A percentile compares a stretch with the other conserved stretches of the same genome.
Evolutionary conservation across 2,329 filamentous ascomycete species (phyloP).

Genomic region (Hyphodiscus sp.): DNA sequence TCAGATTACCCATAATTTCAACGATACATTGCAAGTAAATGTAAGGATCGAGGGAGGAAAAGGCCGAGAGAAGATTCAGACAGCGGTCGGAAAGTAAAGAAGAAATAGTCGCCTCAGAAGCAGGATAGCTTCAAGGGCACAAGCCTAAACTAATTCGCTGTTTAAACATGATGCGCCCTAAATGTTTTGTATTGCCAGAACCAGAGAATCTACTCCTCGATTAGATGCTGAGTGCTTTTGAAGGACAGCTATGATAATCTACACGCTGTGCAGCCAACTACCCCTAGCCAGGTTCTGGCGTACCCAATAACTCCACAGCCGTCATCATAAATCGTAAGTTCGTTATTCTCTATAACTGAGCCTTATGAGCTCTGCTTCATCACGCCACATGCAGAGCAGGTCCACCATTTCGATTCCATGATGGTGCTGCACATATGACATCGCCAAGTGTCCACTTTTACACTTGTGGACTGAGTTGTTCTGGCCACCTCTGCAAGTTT

Average conservation of each 20-base stretch:
- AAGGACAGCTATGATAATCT: not conserved
- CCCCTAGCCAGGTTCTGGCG: not conserved
- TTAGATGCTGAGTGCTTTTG: not conserved
- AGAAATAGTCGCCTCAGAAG: not conserved
- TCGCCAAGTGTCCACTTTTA: constrained; percentile 35
- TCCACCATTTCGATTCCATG: constrained; percentile 52
- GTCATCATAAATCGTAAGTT: not conserved
- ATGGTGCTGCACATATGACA: constrained; percentile 46
- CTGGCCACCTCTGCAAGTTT: constrained; percentile 14
- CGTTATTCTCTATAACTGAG: not conserved
- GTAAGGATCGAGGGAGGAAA: not conserved
- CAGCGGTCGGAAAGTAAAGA: not conserved
- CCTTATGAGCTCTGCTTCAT: constrained; percentile 44
- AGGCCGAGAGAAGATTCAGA: not conserved
- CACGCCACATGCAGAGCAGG: constrained; percentile 46
- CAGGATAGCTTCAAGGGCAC: not conserved
- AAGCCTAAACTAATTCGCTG: not conserved
- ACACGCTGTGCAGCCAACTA: not conserved
- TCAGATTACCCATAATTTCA: too few species aligned
- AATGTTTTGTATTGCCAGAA: not conserved
- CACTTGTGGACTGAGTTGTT: constrained; percentile 6
- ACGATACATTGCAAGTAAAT: too few species aligned
- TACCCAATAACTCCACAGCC: not conserved
- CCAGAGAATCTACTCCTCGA: not conserved
- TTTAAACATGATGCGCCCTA: not conserved